A percentile compares a stretch with the other conserved stretches of the same genome.
These are phyloP conservation scores for Termitomyces sp. DNA, from an alignment of 768 basidiomycete species.

Conservation along the genomic window DNA sequence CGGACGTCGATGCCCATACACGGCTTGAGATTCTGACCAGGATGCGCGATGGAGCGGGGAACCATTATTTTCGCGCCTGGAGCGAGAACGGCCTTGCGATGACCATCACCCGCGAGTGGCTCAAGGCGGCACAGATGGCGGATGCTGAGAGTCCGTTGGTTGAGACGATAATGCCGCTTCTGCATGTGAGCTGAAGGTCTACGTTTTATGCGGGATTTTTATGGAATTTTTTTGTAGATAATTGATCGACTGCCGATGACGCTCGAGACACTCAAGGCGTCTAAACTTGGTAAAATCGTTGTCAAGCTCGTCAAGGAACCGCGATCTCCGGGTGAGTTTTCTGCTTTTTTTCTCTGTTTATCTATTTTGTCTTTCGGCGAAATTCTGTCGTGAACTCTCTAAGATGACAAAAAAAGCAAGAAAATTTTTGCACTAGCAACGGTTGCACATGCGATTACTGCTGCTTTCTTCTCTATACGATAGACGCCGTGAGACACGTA, in stretches of 20 bases:
- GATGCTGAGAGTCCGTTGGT: slow-evolving; percentile 50
- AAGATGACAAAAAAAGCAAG: slow-evolving; percentile 7
- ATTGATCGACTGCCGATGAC: slow-evolving; percentile 80
- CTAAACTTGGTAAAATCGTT: slow-evolving; percentile 78
- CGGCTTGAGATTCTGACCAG: slow-evolving; percentile 75
- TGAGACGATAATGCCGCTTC: slow-evolving; percentile 81
- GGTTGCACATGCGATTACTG: not conserved
- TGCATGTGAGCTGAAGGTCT: slow-evolving; percentile 61
- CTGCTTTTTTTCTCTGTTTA: slow-evolving; percentile 10
- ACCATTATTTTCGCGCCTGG: slow-evolving; percentile 87
- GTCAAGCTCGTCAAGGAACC: slow-evolving; percentile 74
- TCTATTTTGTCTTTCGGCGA: slow-evolving; percentile 5
- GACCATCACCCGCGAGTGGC: slow-evolving; percentile 78
- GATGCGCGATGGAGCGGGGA: slow-evolving; percentile 79
- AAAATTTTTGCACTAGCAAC: not conserved
- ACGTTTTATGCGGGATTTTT: not conserved
- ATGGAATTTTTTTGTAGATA: slow-evolving; percentile 40
- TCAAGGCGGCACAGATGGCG: slow-evolving; percentile 61
- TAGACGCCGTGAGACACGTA: slow-evolving; percentile 30
- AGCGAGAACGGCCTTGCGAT: slow-evolving; percentile 70
- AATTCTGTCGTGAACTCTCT: slow-evolving; percentile 5
- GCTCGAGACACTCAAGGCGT: slow-evolving; percentile 58
- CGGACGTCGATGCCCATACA: slow-evolving; percentile 58
- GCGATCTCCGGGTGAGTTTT: slow-evolving; percentile 72
- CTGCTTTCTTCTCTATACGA: slow-evolving; percentile 15